A percentile compares a stretch with the other conserved stretches of the same genome.
Conservation (phyloP, 352 stramenopile species). For the Globisporangium nagaii region DNA sequence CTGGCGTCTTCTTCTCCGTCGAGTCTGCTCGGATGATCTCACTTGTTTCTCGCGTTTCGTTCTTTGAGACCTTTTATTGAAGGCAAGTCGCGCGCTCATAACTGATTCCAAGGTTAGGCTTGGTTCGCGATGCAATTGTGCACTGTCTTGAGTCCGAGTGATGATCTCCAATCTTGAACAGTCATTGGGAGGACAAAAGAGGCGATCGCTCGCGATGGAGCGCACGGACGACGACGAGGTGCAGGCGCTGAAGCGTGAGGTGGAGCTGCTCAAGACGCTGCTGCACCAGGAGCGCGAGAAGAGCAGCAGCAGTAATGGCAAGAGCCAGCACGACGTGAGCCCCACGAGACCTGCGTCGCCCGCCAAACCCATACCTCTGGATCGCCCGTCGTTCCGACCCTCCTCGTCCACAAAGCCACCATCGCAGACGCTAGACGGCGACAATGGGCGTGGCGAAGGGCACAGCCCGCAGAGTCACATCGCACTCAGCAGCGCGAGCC, state of each 20-base stretch:
- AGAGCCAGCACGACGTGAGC: background rate
- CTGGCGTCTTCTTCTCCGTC: background rate
- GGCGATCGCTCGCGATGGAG: background rate
- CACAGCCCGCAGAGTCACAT: background rate
- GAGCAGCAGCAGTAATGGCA: conserved; percentile 3
- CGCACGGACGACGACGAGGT: conserved; percentile 30
- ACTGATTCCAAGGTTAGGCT: no score
- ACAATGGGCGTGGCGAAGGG: background rate
- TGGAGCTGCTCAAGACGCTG: conserved; percentile 40
- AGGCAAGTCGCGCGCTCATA: no score
- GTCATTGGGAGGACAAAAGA: background rate
- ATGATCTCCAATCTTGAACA: background rate
- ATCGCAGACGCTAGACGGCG: background rate
- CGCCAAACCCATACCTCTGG: background rate
- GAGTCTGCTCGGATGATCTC: background rate
- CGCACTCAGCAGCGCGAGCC: background rate
- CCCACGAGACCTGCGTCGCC: conserved; percentile 11
- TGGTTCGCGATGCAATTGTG: no score
- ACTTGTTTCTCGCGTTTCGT: background rate
- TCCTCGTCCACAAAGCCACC: background rate
- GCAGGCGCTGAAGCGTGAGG: conserved; percentile 41
- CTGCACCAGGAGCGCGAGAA: conserved; percentile 38
- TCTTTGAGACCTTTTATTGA: background rate
- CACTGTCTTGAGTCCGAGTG: no score
- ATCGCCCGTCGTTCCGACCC: background rate